Evolutionary conservation across 2,329 filamentous ascomycete genomes (phyloP).

Genomic region (Clonostachys solani): DNA sequence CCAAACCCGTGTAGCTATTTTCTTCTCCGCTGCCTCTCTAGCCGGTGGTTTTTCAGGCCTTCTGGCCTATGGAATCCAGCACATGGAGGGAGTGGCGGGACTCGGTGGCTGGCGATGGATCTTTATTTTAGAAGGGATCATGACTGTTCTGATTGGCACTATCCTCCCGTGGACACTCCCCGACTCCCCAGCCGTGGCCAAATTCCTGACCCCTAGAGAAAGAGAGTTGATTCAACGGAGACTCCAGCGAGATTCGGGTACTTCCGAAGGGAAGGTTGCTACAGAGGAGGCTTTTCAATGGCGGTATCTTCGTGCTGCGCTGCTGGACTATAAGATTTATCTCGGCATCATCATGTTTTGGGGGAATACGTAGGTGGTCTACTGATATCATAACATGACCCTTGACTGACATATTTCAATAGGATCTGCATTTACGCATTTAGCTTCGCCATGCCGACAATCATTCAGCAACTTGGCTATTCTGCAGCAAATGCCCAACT

Average conservation of each 20-base stretch:
- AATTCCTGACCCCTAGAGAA: slow-evolving; percentile 1
- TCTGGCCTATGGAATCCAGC: slow-evolving; percentile 12
- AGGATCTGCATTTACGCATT: slow-evolving; percentile 11
- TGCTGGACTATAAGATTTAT: slow-evolving; percentile 36
- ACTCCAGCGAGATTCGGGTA: background rate
- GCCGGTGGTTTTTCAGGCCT: slow-evolving; percentile 15
- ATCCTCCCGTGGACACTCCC: slow-evolving; percentile 43
- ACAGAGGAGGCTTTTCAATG: slow-evolving; percentile 1
- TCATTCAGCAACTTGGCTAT: slow-evolving; percentile 33
- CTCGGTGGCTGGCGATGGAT: slow-evolving; percentile 15
- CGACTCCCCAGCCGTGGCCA: slow-evolving; percentile 6
- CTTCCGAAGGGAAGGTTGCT: background rate
- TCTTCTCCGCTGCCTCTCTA: slow-evolving; percentile 16
- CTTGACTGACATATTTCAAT: no score
- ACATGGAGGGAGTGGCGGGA: slow-evolving; percentile 11
- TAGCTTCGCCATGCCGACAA: slow-evolving; percentile 24
- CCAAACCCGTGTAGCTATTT: slow-evolving; percentile 14
- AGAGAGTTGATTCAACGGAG: background rate
- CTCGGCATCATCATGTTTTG: slow-evolving; percentile 28
- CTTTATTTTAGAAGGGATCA: slow-evolving; percentile 14
- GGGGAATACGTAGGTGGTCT: slow-evolving; percentile 17
- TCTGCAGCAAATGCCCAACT: slow-evolving; percentile 18
- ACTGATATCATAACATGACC: background rate
- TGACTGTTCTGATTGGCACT: slow-evolving; percentile 25
- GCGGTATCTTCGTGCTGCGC: slow-evolving; percentile 10